Percentiles rank a stretch among this genome's conserved stretches.
These are phyloP conservation scores for Acanthamoeba castellanii DNA, from an alignment of 208 protist genomes.

Conservation along the genomic window DNA sequence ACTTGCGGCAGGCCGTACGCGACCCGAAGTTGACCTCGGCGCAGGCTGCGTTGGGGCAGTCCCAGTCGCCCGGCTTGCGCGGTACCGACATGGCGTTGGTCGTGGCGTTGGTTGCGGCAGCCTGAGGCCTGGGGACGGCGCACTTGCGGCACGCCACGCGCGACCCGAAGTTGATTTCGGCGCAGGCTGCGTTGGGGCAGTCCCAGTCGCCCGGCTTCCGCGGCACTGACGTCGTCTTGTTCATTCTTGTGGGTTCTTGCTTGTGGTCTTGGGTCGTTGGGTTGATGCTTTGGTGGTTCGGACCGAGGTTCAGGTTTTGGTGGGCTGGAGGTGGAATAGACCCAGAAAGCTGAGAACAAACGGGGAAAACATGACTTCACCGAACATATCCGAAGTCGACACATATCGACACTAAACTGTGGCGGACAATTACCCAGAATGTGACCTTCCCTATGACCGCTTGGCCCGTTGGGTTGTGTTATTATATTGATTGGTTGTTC, in stretches of 20 bases:
- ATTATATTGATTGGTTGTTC: no score
- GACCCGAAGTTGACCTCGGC: conserved; percentile 10
- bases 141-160: neutral
- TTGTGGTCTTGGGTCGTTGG: neutral
- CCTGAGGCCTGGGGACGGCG: neutral
- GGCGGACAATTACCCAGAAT: no score
- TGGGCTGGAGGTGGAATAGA: no score
- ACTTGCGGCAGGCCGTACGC: neutral
- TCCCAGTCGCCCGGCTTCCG: conserved; percentile 26
- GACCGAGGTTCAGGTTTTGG: no score
- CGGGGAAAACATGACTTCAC: neutral
- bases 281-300: neutral
- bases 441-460: no score
- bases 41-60: neutral
- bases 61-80: conserved; percentile 32
- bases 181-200: neutral
- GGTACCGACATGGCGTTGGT: neutral
- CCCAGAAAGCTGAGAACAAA: neutral
- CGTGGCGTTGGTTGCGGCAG: neutral
- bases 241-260: neutral
- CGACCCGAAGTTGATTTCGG: conserved; percentile 19
- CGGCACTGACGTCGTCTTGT: neutral
- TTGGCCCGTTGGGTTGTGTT: no score
- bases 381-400: neutral
- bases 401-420: no score